Evolutionary conservation across 2,329 filamentous ascomycete species (phyloP).

Genomic region (Paecilomyces sp.): DNA sequence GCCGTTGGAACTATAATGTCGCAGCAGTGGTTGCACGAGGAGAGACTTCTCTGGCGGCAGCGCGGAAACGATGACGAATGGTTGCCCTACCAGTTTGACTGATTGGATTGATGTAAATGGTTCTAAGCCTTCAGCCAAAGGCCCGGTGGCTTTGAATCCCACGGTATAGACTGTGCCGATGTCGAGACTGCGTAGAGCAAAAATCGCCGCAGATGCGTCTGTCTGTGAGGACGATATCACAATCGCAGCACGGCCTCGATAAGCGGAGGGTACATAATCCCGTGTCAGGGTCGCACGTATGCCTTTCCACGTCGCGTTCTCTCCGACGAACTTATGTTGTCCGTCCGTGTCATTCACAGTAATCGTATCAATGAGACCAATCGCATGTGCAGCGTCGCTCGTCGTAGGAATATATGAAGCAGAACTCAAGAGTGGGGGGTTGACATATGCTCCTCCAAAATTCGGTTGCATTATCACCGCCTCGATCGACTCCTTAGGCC

Average conservation of each 20-base stretch:
- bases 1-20: conserved; percentile 55
- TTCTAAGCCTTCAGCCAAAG: conserved; percentile 59
- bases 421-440: conserved; percentile 58
- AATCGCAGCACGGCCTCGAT: conserved; percentile 66
- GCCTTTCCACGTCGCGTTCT: conserved; percentile 80
- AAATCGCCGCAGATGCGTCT: conserved; percentile 72
- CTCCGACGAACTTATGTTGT: conserved; percentile 58
- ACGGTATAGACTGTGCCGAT: conserved; percentile 78
- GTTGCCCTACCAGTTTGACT: conserved; percentile 70
- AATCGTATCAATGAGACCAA: conserved; percentile 77
- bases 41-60: conserved; percentile 71
- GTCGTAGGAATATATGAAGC: conserved; percentile 56
- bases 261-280: conserved; percentile 76
- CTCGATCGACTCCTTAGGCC: conserved; percentile 61
- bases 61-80: conserved; percentile 75
- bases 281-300: conserved; percentile 74
- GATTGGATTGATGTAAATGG: conserved; percentile 66
- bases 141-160: conserved; percentile 59
- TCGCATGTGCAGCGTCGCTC: conserved; percentile 69
- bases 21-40: conserved; percentile 68
- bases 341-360: conserved; percentile 51
- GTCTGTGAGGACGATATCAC: conserved; percentile 66
- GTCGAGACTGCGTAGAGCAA: conserved; percentile 67
- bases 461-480: conserved; percentile 63
- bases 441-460: conserved; percentile 77